A percentile compares a stretch with the other conserved stretches of the same genome.
Evolutionary conservation across 2,329 filamentous ascomycete genomes (phyloP).

Genomic region (Aspergillus carbonarius): DNA sequence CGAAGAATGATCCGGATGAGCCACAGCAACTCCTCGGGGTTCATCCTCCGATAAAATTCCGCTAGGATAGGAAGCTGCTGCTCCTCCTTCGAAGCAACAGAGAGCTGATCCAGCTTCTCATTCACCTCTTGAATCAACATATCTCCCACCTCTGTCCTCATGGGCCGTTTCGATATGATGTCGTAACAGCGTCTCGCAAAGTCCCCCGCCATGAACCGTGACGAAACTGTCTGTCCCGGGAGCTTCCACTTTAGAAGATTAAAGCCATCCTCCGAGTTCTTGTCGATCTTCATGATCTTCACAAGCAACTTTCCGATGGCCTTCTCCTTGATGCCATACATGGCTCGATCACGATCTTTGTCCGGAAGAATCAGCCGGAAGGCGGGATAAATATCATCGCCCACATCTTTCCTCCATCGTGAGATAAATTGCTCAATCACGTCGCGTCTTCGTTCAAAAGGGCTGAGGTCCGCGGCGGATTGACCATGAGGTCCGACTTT

Average conservation of each 20-base stretch:
- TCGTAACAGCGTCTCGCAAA: conserved; percentile 89
- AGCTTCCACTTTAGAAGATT: conserved; percentile 90
- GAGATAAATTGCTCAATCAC: conserved; percentile 85
- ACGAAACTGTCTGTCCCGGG: conserved; percentile 65
- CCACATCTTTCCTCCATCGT: conserved; percentile 83
- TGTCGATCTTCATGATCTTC: conserved; percentile 87
- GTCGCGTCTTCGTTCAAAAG: conserved; percentile 73
- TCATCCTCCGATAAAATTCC: conserved; percentile 86
- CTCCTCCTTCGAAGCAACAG: conserved; percentile 73
- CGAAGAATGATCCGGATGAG: conserved; percentile 88
- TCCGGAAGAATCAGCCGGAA: conserved; percentile 88
- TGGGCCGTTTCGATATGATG: conserved; percentile 77
- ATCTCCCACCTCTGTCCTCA: conserved; percentile 69
- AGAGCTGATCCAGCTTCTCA: conserved; percentile 74
- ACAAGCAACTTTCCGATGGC: conserved; percentile 87
- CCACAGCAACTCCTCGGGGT: conserved; percentile 90
- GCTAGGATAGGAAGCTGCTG: conserved; percentile 79
- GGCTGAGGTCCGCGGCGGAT: conserved; percentile 53
- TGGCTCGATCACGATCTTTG: conserved; percentile 85
- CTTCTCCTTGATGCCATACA: conserved; percentile 94
- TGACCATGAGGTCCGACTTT: conserved; percentile 61
- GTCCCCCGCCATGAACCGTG: conserved; percentile 71
- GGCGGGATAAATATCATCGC: conserved; percentile 88
- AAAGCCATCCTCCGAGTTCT: conserved; percentile 82
- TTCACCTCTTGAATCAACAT: conserved; percentile 92